A percentile compares a stretch with the other conserved stretches of the same genome.
Evolutionary conservation across 2,329 filamentous ascomycete species (phyloP).

Genomic region (Sclerotinia glacialis): DNA sequence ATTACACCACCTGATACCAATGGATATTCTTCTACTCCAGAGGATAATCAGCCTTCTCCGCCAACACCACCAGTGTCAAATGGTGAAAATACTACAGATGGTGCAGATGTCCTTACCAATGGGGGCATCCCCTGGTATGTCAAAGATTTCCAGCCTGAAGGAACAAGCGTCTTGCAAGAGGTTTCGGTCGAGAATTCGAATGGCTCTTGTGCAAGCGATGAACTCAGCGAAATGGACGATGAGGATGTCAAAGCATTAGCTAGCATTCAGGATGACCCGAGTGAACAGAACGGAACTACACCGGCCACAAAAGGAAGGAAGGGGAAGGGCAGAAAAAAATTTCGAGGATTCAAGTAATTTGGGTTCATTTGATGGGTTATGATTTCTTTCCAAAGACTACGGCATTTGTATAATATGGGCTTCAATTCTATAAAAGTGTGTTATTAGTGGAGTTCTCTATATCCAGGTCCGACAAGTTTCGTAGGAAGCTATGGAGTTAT

Average conservation of each 20-base stretch:
- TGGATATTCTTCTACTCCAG: conserved; percentile 41
- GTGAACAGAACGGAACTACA: conserved; percentile 20
- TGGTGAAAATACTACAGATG: conserved; percentile 43
- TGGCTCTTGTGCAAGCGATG: conserved; percentile 72
- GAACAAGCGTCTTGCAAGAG: conserved; percentile 70
- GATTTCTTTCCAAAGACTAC: neutral
- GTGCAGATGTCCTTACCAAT: conserved; percentile 50
- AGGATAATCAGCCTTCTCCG: conserved; percentile 41
- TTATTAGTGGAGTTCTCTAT: conserved; percentile 21
- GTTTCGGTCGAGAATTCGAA: conserved; percentile 58
- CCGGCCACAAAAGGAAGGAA: conserved; percentile 32
- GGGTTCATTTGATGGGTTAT: neutral
- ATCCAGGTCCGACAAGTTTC: neutral
- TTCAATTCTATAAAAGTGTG: conserved; percentile 18
- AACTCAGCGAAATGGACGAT: conserved; percentile 87
- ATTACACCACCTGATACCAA: conserved; percentile 47
- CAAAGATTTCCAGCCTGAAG: conserved; percentile 72
- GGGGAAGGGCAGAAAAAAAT: conserved; percentile 33
- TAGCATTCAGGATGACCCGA: conserved; percentile 38
- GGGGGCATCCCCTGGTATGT: conserved; percentile 91
- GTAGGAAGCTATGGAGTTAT: conserved; percentile 10
- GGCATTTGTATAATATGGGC: conserved; percentile 16
- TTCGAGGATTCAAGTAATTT: conserved; percentile 26
- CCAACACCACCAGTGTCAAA: conserved; percentile 67
- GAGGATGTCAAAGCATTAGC: conserved; percentile 73